Percentiles rank a stretch among this genome's conserved stretches.
These are phyloP conservation scores for Phytophthora constricta DNA, from an alignment of 352 stramenopile species.

Conservation along the genomic window DNA sequence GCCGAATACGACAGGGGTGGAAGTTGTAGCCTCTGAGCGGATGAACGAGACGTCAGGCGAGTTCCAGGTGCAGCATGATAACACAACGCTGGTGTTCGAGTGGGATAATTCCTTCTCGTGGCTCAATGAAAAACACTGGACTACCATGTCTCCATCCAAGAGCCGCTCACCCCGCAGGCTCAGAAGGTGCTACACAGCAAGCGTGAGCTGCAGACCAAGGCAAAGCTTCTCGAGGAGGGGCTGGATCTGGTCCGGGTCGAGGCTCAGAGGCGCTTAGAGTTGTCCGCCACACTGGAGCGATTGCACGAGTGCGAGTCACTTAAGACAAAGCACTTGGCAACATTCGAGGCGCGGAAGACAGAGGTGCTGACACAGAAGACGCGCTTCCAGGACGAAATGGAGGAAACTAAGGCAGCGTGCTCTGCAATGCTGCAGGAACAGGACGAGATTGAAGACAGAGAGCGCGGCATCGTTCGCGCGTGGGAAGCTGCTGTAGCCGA, in stretches of 20 bases:
- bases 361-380: constrained; percentile 49
- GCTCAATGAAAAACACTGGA: constrained; percentile 88
- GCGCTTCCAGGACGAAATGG: constrained; percentile 63
- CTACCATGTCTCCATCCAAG: constrained; percentile 81
- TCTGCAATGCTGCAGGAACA: constrained; percentile 48
- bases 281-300: constrained; percentile 43
- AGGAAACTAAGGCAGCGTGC: constrained; percentile 55
- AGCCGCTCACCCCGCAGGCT: constrained; percentile 53
- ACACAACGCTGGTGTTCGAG: constrained; percentile 63
- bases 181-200: constrained; percentile 44
- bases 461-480: constrained; percentile 31
- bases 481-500: constrained; percentile 53
- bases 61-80: constrained; percentile 47
- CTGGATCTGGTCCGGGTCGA: constrained; percentile 50
- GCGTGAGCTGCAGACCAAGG: constrained; percentile 28
- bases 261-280: constrained; percentile 34
- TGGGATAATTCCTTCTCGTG: constrained; percentile 90
- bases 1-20: constrained; percentile 25
- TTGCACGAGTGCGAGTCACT: constrained; percentile 43
- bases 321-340: constrained; percentile 43
- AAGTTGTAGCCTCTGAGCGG: constrained; percentile 50
- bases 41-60: constrained; percentile 63
- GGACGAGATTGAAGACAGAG: constrained; percentile 60
- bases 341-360: constrained; percentile 37
- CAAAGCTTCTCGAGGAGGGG: constrained; percentile 36